These are phyloP conservation scores for Tylopilus sp. DNA, from an alignment of 1,284 basidiomycete genomes.

Conservation along the genomic window DNA sequence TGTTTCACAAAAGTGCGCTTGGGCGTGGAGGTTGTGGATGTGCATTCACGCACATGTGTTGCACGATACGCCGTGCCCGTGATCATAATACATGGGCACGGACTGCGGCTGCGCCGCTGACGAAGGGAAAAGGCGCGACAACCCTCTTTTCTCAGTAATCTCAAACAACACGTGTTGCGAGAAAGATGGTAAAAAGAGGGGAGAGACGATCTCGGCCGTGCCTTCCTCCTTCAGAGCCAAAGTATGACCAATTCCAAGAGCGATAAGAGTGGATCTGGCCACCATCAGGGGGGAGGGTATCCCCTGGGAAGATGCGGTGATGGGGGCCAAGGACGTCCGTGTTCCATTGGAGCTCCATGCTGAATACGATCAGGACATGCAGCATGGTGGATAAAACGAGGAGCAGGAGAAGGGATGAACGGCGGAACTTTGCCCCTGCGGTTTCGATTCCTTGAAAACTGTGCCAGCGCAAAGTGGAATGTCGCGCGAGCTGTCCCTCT, in stretches of 20 bases:
- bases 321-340: conserved; percentile 25
- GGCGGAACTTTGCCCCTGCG: neutral
- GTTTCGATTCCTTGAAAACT: conserved; percentile 6
- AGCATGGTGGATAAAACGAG: conserved; percentile 15
- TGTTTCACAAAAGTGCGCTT: neutral
- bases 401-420: neutral
- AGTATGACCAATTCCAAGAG: conserved; percentile 21
- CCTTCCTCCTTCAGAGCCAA: conserved; percentile 4
- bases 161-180: conserved; percentile 24
- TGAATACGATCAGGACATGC: neutral
- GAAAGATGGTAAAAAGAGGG: conserved; percentile 3
- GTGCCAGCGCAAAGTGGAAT: too few relatives aligned
- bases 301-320: conserved; percentile 1
- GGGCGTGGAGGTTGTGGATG: neutral
- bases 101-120: conserved; percentile 12
- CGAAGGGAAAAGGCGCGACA: neutral
- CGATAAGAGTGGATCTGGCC: conserved; percentile 31
- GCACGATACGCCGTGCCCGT: conserved; percentile 6
- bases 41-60: conserved; percentile 8
- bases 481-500: too few relatives aligned
- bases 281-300: conserved; percentile 4
- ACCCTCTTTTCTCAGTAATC: conserved; percentile 21
- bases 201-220: conserved; percentile 10
- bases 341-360: neutral
- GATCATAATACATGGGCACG: neutral